Evolutionary conservation across 345 rosid species (phyloP).

Genomic region (Luvunga scandens): DNA sequence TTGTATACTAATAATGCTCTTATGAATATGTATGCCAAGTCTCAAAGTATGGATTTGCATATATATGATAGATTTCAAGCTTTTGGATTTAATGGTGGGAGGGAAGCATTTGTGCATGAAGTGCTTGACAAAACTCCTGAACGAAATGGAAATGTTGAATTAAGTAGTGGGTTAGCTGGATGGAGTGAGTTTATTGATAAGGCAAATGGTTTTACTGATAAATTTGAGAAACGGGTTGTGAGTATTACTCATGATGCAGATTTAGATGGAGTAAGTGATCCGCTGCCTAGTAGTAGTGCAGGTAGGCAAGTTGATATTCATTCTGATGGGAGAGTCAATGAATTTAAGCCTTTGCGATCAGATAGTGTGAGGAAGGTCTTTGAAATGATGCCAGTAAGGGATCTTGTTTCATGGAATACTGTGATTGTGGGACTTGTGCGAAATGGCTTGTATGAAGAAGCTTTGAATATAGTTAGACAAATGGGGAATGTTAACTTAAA

Average conservation of each 20-base stretch:
- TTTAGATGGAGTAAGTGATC: not conserved
- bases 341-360: slow-evolving; percentile 12
- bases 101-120: not conserved
- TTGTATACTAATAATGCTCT: slow-evolving; percentile 78
- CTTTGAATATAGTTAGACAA: slow-evolving; percentile 60
- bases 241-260: not conserved
- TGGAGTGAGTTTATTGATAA: not conserved
- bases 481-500: slow-evolving; percentile 52
- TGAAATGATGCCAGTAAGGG: slow-evolving; percentile 68
- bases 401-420: slow-evolving; percentile 84
- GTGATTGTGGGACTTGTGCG: slow-evolving; percentile 65
- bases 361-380: slow-evolving; percentile 58
- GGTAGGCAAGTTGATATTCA: not conserved
- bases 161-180: not conserved
- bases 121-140: slow-evolving; percentile 48
- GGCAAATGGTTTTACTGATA: not conserved
- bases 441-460: slow-evolving; percentile 64
- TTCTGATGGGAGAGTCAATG: not conserved
- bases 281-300: not conserved
- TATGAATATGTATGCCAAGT: slow-evolving; percentile 80
- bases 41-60: slow-evolving; percentile 42
- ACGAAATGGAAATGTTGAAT: slow-evolving; percentile 8
- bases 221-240: not conserved
- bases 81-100: not conserved
- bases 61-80: slow-evolving; percentile 60